Base-by-base conservation (phyloP, 1,284 basidiomycete genomes). In the Agaricales sp. region DNA sequence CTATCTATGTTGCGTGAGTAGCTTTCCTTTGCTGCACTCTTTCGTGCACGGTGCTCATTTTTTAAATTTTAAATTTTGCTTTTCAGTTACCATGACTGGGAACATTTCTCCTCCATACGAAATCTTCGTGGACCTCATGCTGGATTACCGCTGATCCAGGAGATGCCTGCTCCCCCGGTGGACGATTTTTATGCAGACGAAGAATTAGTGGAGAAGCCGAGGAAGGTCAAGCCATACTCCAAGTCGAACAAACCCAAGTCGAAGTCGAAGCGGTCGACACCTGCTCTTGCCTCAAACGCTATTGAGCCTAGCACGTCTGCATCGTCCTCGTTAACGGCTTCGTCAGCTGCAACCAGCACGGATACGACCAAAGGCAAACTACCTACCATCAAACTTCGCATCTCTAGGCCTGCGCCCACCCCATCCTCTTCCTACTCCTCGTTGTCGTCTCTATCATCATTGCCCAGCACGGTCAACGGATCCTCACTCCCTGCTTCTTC, bases 101-200 rank as follows among this genome's bases (percentile, higher is more conserved):
- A 94, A 60, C 92, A 94, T 63, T 94, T 93, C 61, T 92, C 88
- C n/a, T 90, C 87, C 18, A 86, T 94, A 48, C 84, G 91, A 37
- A 92, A 88, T 62, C 67, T 92, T 25, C 73, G 73, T n/a, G 91
- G 91, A 2, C 92, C 92, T 0, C 90, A 93, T 59, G 68, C 76
- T 0, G 92, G 90, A 3, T 67, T 84, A 3, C 91, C 92, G 2
- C 68, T 71, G 49, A 79, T 92, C 11, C 63, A 68, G 44, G 87
- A 91, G 16, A 39, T 47, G 6, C 44, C 55, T 3, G 48, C 55
- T 25, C n/a, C 53, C 21, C 46, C 41, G 30, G 46, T 47, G 48
- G 18, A 46, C 47, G 12, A 43, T 43, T 12, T 20, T 46, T 16
- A 51, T 50, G 52, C 47, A 11, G 50, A 48, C 23, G 47, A 51